phyloP scores from a whole-genome alignment of 176 grass and related monocot species.

The Thinopyrum elongatum region DNA sequence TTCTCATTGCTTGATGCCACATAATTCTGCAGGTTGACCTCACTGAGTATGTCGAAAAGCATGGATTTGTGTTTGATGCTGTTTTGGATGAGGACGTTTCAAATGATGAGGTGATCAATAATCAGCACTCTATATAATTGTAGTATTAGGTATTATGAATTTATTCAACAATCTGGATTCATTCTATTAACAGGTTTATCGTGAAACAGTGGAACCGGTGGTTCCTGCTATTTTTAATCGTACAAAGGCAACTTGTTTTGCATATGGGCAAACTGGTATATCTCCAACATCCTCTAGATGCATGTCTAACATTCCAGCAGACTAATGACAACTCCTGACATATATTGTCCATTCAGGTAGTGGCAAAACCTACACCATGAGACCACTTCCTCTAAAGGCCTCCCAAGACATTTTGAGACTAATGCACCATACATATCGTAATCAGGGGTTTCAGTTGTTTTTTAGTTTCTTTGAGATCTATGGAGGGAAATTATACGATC shows the following conservation, averaged over 20 bases:
- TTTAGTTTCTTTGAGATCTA: constrained; percentile 99
- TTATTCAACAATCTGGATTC: background rate
- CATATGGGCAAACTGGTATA: constrained; percentile 98
- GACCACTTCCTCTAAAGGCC: constrained; percentile 90
- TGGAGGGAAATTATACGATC: constrained; percentile 95
- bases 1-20: constrained; percentile 4
- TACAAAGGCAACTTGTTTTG: constrained; percentile 99
- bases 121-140: background rate
- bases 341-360: constrained; percentile 61
- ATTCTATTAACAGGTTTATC: constrained; percentile 77
- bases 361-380: constrained; percentile 99
- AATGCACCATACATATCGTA: constrained; percentile 89
- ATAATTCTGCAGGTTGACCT: constrained; percentile 75
- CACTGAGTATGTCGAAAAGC: constrained; percentile 97
- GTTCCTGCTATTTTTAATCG: constrained; percentile 96
- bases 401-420: constrained; percentile 96
- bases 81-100: constrained; percentile 98
- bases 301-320: constrained; percentile 13
- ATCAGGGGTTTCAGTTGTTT: constrained; percentile 91
- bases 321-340: constrained; percentile 14
- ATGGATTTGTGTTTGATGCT: constrained; percentile 96
- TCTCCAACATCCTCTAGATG: constrained; percentile 9
- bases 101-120: constrained; percentile 75
- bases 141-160: constrained; percentile 17
- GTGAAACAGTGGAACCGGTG: constrained; percentile 91